phyloP scores from a whole-genome alignment of 768 basidiomycete genomes.

The Termitomyces sp. region DNA sequence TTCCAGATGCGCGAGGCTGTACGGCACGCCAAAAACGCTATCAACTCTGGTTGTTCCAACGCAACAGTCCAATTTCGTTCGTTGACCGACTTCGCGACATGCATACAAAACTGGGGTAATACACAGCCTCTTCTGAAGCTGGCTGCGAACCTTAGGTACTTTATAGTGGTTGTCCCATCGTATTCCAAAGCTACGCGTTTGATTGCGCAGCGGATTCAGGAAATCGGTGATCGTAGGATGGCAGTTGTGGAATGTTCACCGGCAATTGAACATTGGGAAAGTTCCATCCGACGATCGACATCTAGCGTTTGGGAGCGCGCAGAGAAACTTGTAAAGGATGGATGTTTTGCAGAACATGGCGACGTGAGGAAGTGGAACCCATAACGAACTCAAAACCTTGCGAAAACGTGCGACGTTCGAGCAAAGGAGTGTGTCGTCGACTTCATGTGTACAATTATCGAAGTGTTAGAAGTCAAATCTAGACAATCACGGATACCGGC shows the following conservation, averaged over 20 bases:
- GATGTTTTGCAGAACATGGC: neutral
- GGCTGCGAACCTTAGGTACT: constrained; percentile 16
- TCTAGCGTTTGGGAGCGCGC: constrained; percentile 15
- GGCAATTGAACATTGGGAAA: constrained; percentile 15
- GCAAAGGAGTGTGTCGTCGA: neutral
- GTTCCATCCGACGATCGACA: constrained; percentile 4
- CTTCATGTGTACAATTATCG: too few species aligned
- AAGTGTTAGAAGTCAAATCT: too few species aligned
- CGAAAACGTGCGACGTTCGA: neutral
- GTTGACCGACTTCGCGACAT: constrained; percentile 18
- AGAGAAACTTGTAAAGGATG: neutral
- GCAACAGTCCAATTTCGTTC: constrained; percentile 9
- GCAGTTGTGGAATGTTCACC: constrained; percentile 14
- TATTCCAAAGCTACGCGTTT: constrained; percentile 9
- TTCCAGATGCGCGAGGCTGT: constrained; percentile 15
- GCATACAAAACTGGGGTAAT: constrained; percentile 19
- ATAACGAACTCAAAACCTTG: neutral
- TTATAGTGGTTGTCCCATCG: constrained; percentile 15
- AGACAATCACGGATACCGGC: too few species aligned
- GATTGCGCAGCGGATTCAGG: constrained; percentile 14
- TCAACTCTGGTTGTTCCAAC: constrained; percentile 1
- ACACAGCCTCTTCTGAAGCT: constrained; percentile 15
- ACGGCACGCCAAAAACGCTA: constrained; percentile 7
- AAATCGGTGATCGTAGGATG: constrained; percentile 17
- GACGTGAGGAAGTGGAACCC: neutral